Conservation (phyloP, 768 basidiomycete genomes). For the Calocera cornea region DNA sequence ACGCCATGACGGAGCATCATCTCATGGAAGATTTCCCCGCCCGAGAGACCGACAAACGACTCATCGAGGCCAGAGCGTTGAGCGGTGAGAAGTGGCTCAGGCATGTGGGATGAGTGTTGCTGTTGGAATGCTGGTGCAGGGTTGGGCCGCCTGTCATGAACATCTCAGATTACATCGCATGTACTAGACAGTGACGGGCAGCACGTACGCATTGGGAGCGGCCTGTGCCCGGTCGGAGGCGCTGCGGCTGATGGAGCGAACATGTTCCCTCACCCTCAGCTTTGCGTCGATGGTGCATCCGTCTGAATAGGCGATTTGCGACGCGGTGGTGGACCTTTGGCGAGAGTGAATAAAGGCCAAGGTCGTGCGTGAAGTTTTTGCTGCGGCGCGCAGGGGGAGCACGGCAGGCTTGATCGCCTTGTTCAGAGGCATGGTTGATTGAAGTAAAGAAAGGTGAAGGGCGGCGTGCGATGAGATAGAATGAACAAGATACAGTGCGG, state of each 20-base stretch:
- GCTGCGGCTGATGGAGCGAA: slow-evolving; percentile 58
- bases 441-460: neutral
- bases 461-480: neutral
- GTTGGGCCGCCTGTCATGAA: slow-evolving; percentile 41
- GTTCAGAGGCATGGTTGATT: slow-evolving; percentile 6
- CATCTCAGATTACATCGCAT: neutral
- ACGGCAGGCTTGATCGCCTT: slow-evolving; percentile 9
- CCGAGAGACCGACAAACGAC: slow-evolving; percentile 86
- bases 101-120: neutral
- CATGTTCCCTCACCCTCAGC: slow-evolving; percentile 64
- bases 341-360: slow-evolving; percentile 15
- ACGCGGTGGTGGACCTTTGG: slow-evolving; percentile 11
- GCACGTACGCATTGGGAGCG: slow-evolving; percentile 45
- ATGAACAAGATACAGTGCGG: neutral
- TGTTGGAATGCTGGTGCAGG: slow-evolving; percentile 39
- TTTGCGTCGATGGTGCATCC: slow-evolving; percentile 57
- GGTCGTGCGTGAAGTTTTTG: slow-evolving; percentile 6
- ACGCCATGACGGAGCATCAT: slow-evolving; percentile 98
- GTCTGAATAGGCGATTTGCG: slow-evolving; percentile 3
- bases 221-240: slow-evolving; percentile 46
- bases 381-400: slow-evolving; percentile 3
- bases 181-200: neutral
- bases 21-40: slow-evolving; percentile 97
- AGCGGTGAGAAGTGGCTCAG: slow-evolving; percentile 5
- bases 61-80: slow-evolving; percentile 33